These are phyloP conservation scores for Avena eriantha DNA, from an alignment of 176 grass and related monocot genomes.

Conservation along the genomic window DNA sequence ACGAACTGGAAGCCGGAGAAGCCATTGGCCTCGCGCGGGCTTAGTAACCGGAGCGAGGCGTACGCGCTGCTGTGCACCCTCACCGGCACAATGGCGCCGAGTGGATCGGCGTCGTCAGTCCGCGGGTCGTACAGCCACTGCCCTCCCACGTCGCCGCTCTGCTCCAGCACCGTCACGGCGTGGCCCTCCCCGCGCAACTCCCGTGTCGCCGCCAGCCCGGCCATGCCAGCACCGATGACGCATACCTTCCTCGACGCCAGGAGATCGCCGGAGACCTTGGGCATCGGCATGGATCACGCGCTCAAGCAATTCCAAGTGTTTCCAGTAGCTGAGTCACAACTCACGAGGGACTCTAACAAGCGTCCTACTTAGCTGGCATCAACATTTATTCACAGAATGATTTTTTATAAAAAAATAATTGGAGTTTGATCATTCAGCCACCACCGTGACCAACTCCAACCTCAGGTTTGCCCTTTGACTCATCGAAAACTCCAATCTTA, in stretches of 20 bases:
- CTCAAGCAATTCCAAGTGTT: too few relatives aligned
- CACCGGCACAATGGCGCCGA: background rate
- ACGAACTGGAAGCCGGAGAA: background rate
- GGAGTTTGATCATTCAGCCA: too few relatives aligned
- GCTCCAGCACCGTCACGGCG: constrained; percentile 1
- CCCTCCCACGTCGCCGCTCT: background rate
- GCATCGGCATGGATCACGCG: too few relatives aligned
- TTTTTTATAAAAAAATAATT: too few relatives aligned
- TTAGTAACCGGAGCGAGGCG: background rate
- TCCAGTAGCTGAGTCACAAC: too few relatives aligned
- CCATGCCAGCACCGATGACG: background rate
- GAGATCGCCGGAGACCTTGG: too few relatives aligned
- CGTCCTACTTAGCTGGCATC: too few relatives aligned
- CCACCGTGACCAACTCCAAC: too few relatives aligned
- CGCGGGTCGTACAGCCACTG: constrained; percentile 5
- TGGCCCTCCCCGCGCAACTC: constrained; percentile 14
- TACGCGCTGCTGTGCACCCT: constrained; percentile 9
- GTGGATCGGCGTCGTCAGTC: background rate
- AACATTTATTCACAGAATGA: too few relatives aligned
- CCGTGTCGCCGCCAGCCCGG: background rate
- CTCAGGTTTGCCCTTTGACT: too few relatives aligned
- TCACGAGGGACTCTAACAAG: too few relatives aligned
- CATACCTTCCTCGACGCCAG: background rate
- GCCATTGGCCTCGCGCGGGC: background rate
- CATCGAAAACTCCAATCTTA: too few relatives aligned